These are phyloP conservation scores for Hanseniaspora meyeri DNA, from an alignment of 805 yeast species.

Conservation along the genomic window DNA sequence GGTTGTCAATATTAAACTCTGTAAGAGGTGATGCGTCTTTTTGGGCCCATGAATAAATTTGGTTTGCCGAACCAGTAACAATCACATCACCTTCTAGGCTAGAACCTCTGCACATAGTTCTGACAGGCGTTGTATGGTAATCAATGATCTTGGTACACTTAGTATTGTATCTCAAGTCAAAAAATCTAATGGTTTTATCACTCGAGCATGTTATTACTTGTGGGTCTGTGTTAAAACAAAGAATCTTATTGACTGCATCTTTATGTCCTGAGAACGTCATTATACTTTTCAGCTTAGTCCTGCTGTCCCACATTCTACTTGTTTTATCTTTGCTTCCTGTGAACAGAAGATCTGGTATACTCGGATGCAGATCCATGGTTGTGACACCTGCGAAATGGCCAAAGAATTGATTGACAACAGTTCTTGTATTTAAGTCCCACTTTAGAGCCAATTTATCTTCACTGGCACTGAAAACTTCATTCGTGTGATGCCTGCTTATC, in stretches of 20 bases:
- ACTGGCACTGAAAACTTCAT: conserved; percentile 68
- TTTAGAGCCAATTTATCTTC: conserved; percentile 89
- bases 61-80: conserved; percentile 70
- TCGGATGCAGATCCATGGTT: conserved; percentile 75
- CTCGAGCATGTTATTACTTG: conserved; percentile 72
- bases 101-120: conserved; percentile 62
- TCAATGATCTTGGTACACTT: conserved; percentile 60
- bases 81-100: conserved; percentile 45
- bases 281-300: conserved; percentile 54
- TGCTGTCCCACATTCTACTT: conserved; percentile 85
- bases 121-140: conserved; percentile 70
- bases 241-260: conserved; percentile 57
- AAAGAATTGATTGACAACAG: conserved; percentile 72
- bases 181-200: conserved; percentile 75
- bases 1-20: conserved; percentile 27
- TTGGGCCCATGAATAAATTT: conserved; percentile 69
- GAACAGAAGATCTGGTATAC: conserved; percentile 59
- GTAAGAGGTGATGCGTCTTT: conserved; percentile 68
- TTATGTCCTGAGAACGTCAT: conserved; percentile 75
- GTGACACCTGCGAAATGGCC: conserved; percentile 90
- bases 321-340: conserved; percentile 86
- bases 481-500: conserved; percentile 67
- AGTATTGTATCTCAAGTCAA: conserved; percentile 75
- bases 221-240: conserved; percentile 62
- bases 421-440: conserved; percentile 88